These are phyloP conservation scores for Cucurbita ficifolia DNA, from an alignment of 306 rosid species.

Conservation along the genomic window DNA sequence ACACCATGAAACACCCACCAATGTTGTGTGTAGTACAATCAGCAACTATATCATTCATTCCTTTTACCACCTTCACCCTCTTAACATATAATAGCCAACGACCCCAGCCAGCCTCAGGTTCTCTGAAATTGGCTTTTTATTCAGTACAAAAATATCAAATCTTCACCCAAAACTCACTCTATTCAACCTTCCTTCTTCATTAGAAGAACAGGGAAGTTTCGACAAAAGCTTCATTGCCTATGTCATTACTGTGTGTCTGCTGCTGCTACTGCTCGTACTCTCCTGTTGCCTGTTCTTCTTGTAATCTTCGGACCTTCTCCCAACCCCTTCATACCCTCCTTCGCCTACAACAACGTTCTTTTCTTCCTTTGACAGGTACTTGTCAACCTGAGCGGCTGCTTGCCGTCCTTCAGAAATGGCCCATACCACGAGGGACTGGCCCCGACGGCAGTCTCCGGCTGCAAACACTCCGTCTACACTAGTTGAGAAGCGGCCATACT, in stretches of 20 bases:
- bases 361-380: slow-evolving; percentile 28
- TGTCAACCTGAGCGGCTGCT: slow-evolving; percentile 72
- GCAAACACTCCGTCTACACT: slow-evolving; percentile 67
- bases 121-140: slow-evolving; percentile 1
- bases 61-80: too few relatives aligned
- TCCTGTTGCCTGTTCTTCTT: slow-evolving; percentile 37
- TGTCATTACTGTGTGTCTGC: slow-evolving; percentile 56
- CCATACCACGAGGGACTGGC: slow-evolving; percentile 93
- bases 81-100: too few relatives aligned
- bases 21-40: too few relatives aligned
- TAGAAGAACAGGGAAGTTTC: not conserved
- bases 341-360: slow-evolving; percentile 9
- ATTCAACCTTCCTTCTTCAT: not conserved
- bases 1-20: too few relatives aligned
- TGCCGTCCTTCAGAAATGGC: slow-evolving; percentile 91
- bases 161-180: not conserved
- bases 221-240: slow-evolving; percentile 7
- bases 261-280: slow-evolving; percentile 4
- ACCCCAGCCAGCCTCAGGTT: not conserved
- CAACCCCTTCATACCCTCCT: slow-evolving; percentile 16
- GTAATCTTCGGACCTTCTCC: slow-evolving; percentile 3
- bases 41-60: too few relatives aligned
- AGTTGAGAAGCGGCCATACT: slow-evolving; percentile 79
- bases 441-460: slow-evolving; percentile 85
- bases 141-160: not conserved